Percentiles rank a stretch among this genome's conserved stretches.
phyloP scores from a whole-genome alignment of 2,329 filamentous ascomycete species.

The Hymenoscyphus salicellus region DNA sequence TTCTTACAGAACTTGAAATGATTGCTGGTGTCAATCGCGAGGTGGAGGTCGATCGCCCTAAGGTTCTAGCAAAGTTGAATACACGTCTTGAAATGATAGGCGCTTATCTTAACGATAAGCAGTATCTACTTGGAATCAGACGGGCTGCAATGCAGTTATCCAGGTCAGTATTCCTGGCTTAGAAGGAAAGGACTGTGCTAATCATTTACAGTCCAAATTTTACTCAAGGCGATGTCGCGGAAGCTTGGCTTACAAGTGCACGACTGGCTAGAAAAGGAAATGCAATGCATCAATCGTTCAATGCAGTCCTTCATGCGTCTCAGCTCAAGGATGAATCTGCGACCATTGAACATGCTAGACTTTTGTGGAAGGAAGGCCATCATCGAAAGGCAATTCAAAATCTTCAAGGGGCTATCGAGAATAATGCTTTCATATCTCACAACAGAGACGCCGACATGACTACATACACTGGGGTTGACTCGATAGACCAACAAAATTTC shows the following conservation, averaged over 20 bases:
- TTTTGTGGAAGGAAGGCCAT: conserved; percentile 91
- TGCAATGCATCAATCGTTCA: conserved; percentile 83
- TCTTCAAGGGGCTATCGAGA: conserved; percentile 79
- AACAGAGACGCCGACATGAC: conserved; percentile 27
- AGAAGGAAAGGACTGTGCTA: conserved; percentile 32
- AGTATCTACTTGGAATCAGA: conserved; percentile 83
- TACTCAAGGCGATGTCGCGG: conserved; percentile 70
- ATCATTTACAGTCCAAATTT: conserved; percentile 47
- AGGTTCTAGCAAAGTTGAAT: conserved; percentile 56
- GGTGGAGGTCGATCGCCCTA: conserved; percentile 33
- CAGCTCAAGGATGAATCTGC: conserved; percentile 80
- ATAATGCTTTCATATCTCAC: conserved; percentile 64
- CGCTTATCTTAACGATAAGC: conserved; percentile 87
- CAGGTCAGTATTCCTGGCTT: conserved; percentile 45
- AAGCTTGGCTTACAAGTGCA: conserved; percentile 81
- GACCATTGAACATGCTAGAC: conserved; percentile 88
- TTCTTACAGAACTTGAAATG: conserved; percentile 80
- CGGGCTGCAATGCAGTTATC: conserved; percentile 83
- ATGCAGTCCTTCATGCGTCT: conserved; percentile 85
- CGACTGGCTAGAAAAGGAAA: conserved; percentile 82
- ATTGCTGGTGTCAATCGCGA: conserved; percentile 54
- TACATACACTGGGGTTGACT: conserved; percentile 25
- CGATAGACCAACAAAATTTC: conserved; percentile 50
- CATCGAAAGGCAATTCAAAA: conserved; percentile 93
- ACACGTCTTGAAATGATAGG: conserved; percentile 85